Evolutionary conservation across 1,139 yeast genomes (phyloP), one percentile per base, ranked within the genome.

Genomic region (Hanseniaspora sp.): DNA sequence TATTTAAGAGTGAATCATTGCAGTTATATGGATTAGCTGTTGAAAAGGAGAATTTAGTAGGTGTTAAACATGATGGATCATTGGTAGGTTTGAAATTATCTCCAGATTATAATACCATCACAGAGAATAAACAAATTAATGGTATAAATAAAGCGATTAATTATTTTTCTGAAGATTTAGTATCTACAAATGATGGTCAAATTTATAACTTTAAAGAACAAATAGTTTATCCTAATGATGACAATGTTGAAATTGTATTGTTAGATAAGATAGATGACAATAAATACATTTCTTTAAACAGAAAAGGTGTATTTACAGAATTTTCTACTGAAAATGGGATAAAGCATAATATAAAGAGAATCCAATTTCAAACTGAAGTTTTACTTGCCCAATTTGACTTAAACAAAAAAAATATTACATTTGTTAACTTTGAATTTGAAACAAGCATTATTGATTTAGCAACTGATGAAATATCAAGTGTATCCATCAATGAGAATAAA

Each of bases 91-190:
- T 48, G 13, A n/a, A 39, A 7, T 4, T 48, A 2, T 29, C 30
- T 34, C 31, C 30, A 1, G 38, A 40, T 39, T 35, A 35, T n/a
- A 12, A n/a, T 15, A 39, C 18, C 2, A 8, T 53, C 2, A 39
- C 83, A 0, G 69, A 71, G 1, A 69, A 69, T 56, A 35, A 35
- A 3, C 69, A 74, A 0, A 67, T 88, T 18, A 65, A 71, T 54
- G 96, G 97, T 18, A 97, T 92, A 63, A 96, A 88, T 67, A 80
- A 80, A 61, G 76, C 88, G 18, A 76, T 92, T 56, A 86, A 96
- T 1, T 73, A 84, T 0, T 64, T 81, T 41, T 67, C 77, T 1
- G 63, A 72, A 5, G 62, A 64, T 62, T 67, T 68, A 47, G 44
- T 64, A 12, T 63, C 67, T 1, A 43, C 46, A 7, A 66, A 62